phyloP scores from a whole-genome alignment of 768 basidiomycete genomes.

The Suillus weaverae region DNA sequence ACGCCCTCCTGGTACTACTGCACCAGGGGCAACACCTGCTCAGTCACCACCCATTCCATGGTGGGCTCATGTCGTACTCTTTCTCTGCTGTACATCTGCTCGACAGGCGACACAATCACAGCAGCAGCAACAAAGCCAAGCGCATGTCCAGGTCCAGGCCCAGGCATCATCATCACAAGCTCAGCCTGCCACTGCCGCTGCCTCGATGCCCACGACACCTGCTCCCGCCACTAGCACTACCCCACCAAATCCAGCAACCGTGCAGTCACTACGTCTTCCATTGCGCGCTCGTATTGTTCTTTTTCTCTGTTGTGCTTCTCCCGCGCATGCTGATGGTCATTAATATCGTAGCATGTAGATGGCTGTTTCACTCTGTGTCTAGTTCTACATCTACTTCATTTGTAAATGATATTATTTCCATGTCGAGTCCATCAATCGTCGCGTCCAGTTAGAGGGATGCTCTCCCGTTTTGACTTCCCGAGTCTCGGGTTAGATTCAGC shows the following conservation, averaged over 20 bases:
- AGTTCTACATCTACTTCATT: background rate
- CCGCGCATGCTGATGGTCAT: background rate
- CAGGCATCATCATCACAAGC: background rate
- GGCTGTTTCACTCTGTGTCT: background rate
- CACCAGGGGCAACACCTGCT: background rate
- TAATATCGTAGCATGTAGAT: background rate
- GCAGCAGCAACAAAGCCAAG: background rate
- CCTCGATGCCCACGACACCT: background rate
- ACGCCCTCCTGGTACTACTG: background rate
- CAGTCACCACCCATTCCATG: background rate
- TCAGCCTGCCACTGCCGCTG: background rate
- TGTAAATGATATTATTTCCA: too few species aligned
- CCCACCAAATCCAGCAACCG: background rate
- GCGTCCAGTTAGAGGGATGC: too few species aligned
- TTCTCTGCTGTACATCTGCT: background rate
- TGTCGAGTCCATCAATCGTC: too few species aligned
- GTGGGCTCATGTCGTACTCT: background rate
- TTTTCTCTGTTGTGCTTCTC: background rate
- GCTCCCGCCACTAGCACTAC: background rate
- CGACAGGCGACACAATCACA: background rate
- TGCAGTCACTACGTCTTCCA: background rate
- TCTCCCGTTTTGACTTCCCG: too few species aligned
- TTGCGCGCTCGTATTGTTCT: background rate
- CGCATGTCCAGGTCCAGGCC: background rate
- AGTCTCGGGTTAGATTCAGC: too few species aligned